A percentile compares a stretch with the other conserved stretches of the same genome.
Evolutionary conservation across 306 rosid genomes (phyloP).

Genomic region (Mimosa pudica): DNA sequence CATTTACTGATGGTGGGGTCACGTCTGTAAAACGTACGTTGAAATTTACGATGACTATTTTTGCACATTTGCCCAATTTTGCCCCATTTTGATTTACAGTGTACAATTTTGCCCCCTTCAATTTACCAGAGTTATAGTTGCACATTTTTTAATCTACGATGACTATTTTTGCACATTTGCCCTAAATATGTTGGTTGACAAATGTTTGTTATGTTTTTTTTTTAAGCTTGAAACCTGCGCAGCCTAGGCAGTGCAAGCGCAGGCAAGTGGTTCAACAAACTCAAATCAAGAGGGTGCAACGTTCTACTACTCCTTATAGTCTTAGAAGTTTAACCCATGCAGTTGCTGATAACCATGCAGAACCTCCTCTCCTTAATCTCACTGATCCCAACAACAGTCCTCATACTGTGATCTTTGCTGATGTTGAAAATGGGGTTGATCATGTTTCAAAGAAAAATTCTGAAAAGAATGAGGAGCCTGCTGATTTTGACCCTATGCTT

Average conservation of each 20-base stretch:
- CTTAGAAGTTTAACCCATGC: conserved; percentile 44
- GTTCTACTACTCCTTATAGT: conserved; percentile 49
- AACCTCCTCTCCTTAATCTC: conserved; percentile 33
- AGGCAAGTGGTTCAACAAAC: conserved; percentile 55
- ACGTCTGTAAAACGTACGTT: too few species aligned
- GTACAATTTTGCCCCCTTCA: too few species aligned
- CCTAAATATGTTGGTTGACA: background rate
- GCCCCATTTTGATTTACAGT: too few species aligned
- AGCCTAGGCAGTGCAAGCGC: conserved; percentile 67
- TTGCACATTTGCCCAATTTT: too few species aligned
- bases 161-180: too few species aligned
- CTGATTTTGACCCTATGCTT: conserved; percentile 73
- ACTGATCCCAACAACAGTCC: conserved; percentile 21
- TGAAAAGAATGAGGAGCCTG: conserved; percentile 41
- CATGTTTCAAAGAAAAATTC: conserved; percentile 36
- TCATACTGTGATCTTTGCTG: conserved; percentile 36
- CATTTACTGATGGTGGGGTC: too few species aligned
- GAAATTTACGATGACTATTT: too few species aligned
- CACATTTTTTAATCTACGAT: too few species aligned
- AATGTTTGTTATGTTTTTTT: conserved; percentile 7
- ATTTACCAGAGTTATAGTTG: too few species aligned
- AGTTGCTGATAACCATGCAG: conserved; percentile 38
- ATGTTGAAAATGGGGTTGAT: conserved; percentile 39
- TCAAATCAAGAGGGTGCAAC: conserved; percentile 58
- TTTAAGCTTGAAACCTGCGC: conserved; percentile 63